Evolutionary conservation across 2,329 filamentous ascomycete genomes (phyloP).

Genomic region (Penicillium corylophilum): DNA sequence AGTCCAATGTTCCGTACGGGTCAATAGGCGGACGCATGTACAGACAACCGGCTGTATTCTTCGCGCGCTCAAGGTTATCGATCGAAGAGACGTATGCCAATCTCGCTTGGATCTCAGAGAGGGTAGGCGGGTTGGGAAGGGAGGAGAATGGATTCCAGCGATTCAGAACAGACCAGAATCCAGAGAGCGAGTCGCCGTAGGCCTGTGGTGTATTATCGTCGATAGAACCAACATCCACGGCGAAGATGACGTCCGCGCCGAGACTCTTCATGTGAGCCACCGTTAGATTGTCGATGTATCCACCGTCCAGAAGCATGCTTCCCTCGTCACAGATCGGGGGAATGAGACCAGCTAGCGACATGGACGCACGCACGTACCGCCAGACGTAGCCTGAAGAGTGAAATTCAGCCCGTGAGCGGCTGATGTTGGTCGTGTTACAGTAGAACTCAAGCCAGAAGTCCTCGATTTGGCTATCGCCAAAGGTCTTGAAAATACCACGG

Average conservation of each 20-base stretch:
- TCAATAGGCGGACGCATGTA: slow-evolving; percentile 98
- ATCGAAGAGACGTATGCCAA: slow-evolving; percentile 94
- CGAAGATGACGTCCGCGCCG: slow-evolving; percentile 91
- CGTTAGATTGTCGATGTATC: slow-evolving; percentile 95
- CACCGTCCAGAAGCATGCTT: slow-evolving; percentile 92
- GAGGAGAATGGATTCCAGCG: slow-evolving; percentile 94
- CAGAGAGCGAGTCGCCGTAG: slow-evolving; percentile 91
- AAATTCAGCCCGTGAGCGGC: slow-evolving; percentile 85
- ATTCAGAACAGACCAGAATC: slow-evolving; percentile 92
- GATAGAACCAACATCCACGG: slow-evolving; percentile 87
- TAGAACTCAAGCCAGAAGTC: slow-evolving; percentile 99
- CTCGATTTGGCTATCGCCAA: slow-evolving; percentile 94
- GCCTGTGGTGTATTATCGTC: slow-evolving; percentile 89
- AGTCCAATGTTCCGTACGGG: slow-evolving; percentile 88
- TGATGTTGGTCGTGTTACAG: slow-evolving; percentile 99
- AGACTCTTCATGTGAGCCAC: slow-evolving; percentile 96
- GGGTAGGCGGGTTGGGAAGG: slow-evolving; percentile 85
- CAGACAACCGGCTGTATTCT: slow-evolving; percentile 83
- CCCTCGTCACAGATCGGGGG: slow-evolving; percentile 96
- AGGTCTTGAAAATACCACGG: slow-evolving; percentile 96
- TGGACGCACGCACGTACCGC: slow-evolving; percentile 93
- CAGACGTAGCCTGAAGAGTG: slow-evolving; percentile 97
- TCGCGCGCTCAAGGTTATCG: slow-evolving; percentile 90
- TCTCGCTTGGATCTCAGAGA: slow-evolving; percentile 92
- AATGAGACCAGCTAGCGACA: slow-evolving; percentile 89